Percentiles rank a stretch among this genome's conserved stretches.
Evolutionary conservation across 345 rosid species (phyloP).

Genomic region (Syzygium oleosum): DNA sequence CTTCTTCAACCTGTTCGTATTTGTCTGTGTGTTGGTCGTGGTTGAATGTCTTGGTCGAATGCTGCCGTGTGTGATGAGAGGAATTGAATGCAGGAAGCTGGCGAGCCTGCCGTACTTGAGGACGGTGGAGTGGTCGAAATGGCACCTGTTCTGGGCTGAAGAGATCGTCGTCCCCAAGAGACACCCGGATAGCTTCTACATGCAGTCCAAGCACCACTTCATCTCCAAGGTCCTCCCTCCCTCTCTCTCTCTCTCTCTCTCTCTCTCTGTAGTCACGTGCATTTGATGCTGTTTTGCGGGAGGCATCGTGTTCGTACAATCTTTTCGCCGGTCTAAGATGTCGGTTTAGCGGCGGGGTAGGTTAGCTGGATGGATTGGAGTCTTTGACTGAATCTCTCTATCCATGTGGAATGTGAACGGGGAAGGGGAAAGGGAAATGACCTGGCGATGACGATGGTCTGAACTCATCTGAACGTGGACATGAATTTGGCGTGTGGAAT

Average conservation of each 20-base stretch:
- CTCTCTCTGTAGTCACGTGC: background rate
- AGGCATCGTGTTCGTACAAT: background rate
- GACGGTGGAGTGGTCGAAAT: slow-evolving; percentile 29
- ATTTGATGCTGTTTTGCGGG: background rate
- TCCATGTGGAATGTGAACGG: background rate
- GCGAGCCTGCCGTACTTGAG: slow-evolving; percentile 15
- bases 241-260: background rate
- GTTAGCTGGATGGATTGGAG: background rate
- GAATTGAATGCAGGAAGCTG: slow-evolving; percentile 16
- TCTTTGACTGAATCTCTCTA: background rate
- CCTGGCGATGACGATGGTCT: background rate
- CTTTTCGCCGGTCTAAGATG: background rate
- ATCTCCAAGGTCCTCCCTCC: slow-evolving; percentile 18
- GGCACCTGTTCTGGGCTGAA: slow-evolving; percentile 39
- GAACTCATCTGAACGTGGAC: background rate
- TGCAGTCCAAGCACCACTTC: slow-evolving; percentile 22
- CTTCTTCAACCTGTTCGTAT: background rate
- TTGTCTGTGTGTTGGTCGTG: background rate
- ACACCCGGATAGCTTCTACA: slow-evolving; percentile 23
- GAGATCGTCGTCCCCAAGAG: slow-evolving; percentile 25
- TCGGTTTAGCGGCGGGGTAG: background rate
- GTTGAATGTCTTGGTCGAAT: background rate
- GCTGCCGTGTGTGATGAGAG: background rate
- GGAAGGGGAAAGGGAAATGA: background rate
- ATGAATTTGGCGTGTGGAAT: background rate